phyloP scores from a whole-genome alignment of 805 yeast genomes.

The Jamesozyma piceae region DNA sequence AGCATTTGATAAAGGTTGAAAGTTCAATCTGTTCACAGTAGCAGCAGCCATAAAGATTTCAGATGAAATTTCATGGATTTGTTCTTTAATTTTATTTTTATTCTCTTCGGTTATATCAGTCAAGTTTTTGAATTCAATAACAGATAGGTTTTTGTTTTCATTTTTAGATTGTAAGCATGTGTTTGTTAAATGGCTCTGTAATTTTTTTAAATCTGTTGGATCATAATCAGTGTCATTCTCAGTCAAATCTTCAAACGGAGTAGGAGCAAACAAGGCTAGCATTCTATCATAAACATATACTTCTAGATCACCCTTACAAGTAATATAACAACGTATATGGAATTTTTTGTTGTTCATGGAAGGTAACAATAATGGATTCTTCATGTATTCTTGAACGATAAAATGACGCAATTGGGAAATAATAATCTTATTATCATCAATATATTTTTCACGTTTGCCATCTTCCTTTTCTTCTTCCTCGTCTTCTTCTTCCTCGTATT shows the following conservation, averaged over 20 bases:
- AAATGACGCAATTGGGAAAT: constrained; percentile 82
- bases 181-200: constrained; percentile 81
- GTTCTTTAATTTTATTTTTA: constrained; percentile 38
- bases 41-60: constrained; percentile 78
- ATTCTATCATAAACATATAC: constrained; percentile 77
- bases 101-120: constrained; percentile 33
- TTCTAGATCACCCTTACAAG: constrained; percentile 61
- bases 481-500: constrained; percentile 48
- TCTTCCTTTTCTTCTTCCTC: constrained; percentile 30
- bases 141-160: constrained; percentile 35
- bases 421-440: constrained; percentile 53
- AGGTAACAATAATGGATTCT: constrained; percentile 55
- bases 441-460: constrained; percentile 18
- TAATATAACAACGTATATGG: constrained; percentile 79
- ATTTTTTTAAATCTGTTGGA: constrained; percentile 31
- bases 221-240: constrained; percentile 27
- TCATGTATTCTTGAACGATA: constrained; percentile 74
- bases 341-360: constrained; percentile 64
- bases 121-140: constrained; percentile 56
- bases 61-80: constrained; percentile 51
- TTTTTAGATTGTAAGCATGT: constrained; percentile 73
- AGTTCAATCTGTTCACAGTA: constrained; percentile 72
- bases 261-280: constrained; percentile 70
- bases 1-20: constrained; percentile 72
- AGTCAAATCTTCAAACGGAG: constrained; percentile 31